Evolutionary conservation across 768 basidiomycete species (phyloP).

Genomic region (Epithele typhae): DNA sequence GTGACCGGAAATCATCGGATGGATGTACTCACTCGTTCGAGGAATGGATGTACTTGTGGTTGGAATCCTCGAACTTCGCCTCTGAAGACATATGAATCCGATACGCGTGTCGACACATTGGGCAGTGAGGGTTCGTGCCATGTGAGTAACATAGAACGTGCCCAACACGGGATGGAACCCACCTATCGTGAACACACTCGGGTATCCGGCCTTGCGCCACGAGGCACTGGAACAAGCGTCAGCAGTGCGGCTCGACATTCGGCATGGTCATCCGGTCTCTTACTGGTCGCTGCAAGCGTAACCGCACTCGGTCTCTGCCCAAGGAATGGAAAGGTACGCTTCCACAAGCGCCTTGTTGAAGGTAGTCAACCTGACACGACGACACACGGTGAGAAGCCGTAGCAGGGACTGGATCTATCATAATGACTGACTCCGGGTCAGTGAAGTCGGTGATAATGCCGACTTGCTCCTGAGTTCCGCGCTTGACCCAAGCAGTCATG

Average conservation of each 20-base stretch:
- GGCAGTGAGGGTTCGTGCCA: constrained; percentile 4
- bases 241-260: constrained; percentile 22
- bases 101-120: constrained; percentile 1
- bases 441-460: constrained; percentile 84
- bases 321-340: constrained; percentile 79
- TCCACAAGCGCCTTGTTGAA: constrained; percentile 79
- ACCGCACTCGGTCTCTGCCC: constrained; percentile 84
- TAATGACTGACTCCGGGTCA: constrained; percentile 34
- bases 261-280: constrained; percentile 21
- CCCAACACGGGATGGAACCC: constrained; percentile 21
- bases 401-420: not conserved
- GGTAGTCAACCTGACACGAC: constrained; percentile 57
- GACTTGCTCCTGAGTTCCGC: constrained; percentile 54
- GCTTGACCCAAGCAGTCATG: constrained; percentile 94
- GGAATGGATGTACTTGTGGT: constrained; percentile 75
- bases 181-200: constrained; percentile 82
- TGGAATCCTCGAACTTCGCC: constrained; percentile 71
- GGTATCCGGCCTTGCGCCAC: constrained; percentile 84
- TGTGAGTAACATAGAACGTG: too few species aligned
- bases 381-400: constrained; percentile 7
- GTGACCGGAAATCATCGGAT: constrained; percentile 7
- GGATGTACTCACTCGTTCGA: constrained; percentile 62
- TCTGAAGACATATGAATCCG: constrained; percentile 32
- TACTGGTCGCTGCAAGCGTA: constrained; percentile 96
- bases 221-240: constrained; percentile 52